These are phyloP conservation scores for Aspergillus tanneri DNA, from an alignment of 2,329 filamentous ascomycete species.

Conservation along the genomic window DNA sequence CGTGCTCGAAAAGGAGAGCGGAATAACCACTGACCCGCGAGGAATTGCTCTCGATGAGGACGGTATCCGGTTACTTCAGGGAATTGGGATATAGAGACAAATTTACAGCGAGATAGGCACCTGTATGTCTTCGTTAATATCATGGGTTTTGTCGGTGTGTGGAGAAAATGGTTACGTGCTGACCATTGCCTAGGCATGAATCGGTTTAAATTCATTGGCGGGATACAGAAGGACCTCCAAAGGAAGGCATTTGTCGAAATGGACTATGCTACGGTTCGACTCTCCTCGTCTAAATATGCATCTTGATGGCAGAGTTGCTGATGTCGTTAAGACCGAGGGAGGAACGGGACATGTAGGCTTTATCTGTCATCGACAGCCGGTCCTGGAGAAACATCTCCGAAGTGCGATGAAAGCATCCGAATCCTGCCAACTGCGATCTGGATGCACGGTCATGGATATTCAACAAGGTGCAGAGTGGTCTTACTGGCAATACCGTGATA, in stretches of 20 bases:
- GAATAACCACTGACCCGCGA: conserved; percentile 34
- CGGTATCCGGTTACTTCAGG: conserved; percentile 32
- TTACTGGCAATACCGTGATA: conserved; percentile 22
- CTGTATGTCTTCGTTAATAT: conserved; percentile 14
- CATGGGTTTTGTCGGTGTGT: background rate
- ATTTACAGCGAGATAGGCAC: conserved; percentile 31
- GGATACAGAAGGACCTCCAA: conserved; percentile 19
- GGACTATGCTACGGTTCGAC: conserved; percentile 21
- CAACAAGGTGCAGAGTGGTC: conserved; percentile 16
- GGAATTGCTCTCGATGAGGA: conserved; percentile 38
- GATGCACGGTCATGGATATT: conserved; percentile 17
- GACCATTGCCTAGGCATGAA: conserved; percentile 17
- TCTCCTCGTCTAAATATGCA: no score
- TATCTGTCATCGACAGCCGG: conserved; percentile 33
- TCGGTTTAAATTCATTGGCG: conserved; percentile 27
- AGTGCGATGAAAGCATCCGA: conserved; percentile 8
- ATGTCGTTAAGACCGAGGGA: conserved; percentile 25
- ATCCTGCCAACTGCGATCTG: conserved; percentile 18
- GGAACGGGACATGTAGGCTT: conserved; percentile 31
- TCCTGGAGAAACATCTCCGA: conserved; percentile 28
- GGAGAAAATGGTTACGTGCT: background rate
- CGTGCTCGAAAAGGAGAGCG: conserved; percentile 30
- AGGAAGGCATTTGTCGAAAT: conserved; percentile 26
- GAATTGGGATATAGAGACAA: conserved; percentile 28
- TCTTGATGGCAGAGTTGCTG: no score